A percentile compares a stretch with the other conserved stretches of the same genome.
These are phyloP conservation scores for Cladosporium sphaerospermum DNA, from an alignment of 2,329 filamentous ascomycete genomes.

Conservation along the genomic window DNA sequence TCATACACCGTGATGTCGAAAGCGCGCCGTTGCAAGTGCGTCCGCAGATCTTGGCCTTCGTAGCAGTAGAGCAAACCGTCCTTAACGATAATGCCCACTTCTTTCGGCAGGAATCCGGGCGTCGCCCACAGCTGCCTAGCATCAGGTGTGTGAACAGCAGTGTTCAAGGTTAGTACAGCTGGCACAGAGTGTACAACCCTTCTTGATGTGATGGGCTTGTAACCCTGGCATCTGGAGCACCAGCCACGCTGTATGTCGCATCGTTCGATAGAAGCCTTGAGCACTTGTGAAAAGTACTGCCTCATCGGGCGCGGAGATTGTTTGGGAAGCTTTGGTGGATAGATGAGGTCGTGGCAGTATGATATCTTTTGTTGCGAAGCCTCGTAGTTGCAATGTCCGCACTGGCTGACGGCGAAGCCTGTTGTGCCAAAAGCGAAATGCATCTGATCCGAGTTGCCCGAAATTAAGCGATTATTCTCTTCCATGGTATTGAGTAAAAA, in stretches of 20 bases:
- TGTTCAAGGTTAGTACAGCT: slow-evolving; percentile 79
- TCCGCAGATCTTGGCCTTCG: slow-evolving; percentile 80
- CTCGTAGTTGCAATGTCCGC: slow-evolving; percentile 81
- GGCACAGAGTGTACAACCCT: slow-evolving; percentile 80
- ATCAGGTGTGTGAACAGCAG: slow-evolving; percentile 66
- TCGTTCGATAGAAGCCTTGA: slow-evolving; percentile 88
- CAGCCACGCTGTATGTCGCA: slow-evolving; percentile 86
- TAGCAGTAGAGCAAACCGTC: slow-evolving; percentile 92
- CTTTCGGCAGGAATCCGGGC: slow-evolving; percentile 84
- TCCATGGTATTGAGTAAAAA: slow-evolving; percentile 76
- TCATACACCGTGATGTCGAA: slow-evolving; percentile 86
- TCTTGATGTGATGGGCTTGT: slow-evolving; percentile 78
- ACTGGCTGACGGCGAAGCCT: slow-evolving; percentile 69
- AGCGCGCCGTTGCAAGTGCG: slow-evolving; percentile 70
- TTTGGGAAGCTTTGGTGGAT: slow-evolving; percentile 51
- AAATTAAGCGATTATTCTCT: slow-evolving; percentile 60
- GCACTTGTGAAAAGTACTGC: slow-evolving; percentile 71
- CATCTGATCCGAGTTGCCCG: slow-evolving; percentile 56
- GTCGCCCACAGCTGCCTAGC: slow-evolving; percentile 79
- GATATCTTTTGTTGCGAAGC: slow-evolving; percentile 72
- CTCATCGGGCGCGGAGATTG: slow-evolving; percentile 45
- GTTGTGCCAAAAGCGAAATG: slow-evolving; percentile 68
- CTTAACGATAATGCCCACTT: slow-evolving; percentile 87
- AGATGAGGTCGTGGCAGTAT: slow-evolving; percentile 79
- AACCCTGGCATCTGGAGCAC: slow-evolving; percentile 85